Conservation (phyloP, 179 eudicot species). For the Pouteria campechiana region DNA sequence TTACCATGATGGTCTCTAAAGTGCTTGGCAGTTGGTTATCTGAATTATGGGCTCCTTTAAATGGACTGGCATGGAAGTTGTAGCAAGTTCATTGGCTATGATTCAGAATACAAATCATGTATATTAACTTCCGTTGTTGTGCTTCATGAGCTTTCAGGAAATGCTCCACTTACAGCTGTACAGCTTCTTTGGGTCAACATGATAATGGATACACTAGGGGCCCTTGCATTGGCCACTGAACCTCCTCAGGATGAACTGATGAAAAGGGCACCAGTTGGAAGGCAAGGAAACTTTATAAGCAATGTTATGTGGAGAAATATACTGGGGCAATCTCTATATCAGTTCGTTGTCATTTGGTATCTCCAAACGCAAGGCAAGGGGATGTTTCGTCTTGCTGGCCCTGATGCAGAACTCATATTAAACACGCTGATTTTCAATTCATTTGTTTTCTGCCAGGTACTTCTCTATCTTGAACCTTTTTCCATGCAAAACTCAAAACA, state of each 20-base stretch:
- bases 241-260: slow-evolving; percentile 54
- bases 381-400: slow-evolving; percentile 30
- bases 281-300: slow-evolving; percentile 54
- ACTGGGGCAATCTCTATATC: slow-evolving; percentile 46
- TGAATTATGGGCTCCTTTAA: no score
- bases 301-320: slow-evolving; percentile 71
- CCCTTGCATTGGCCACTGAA: slow-evolving; percentile 52
- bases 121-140: no score
- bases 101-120: no score
- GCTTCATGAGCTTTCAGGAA: slow-evolving; percentile 14
- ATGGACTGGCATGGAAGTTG: no score
- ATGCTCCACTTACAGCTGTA: slow-evolving; percentile 40
- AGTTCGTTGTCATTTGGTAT: slow-evolving; percentile 47
- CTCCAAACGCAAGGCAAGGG: slow-evolving; percentile 42
- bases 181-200: slow-evolving; percentile 56
- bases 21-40: no score
- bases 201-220: slow-evolving; percentile 56
- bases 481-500: no score
- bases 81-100: no score
- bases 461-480: no score
- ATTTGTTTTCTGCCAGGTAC: slow-evolving; percentile 64
- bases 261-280: slow-evolving; percentile 49
- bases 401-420: slow-evolving; percentile 40
- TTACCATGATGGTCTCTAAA: no score
- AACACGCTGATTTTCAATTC: slow-evolving; percentile 67